A percentile compares a stretch with the other conserved stretches of the same genome.
phyloP scores from a whole-genome alignment of 2,329 filamentous ascomycete species.

The Sordariomycetes sp. region DNA sequence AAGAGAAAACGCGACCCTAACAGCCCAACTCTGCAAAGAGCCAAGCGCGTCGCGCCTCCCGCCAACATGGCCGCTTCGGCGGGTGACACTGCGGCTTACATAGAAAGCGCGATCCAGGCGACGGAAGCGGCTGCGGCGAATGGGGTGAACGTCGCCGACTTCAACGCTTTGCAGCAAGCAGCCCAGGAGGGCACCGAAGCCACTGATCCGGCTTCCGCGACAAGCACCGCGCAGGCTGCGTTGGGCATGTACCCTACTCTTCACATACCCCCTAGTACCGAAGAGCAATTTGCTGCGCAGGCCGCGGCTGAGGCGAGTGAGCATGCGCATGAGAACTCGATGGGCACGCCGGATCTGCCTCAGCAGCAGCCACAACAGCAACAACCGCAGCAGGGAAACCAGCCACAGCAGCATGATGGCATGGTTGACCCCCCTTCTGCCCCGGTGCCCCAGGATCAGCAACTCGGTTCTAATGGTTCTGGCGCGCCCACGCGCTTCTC shows the following conservation, averaged over 20 bases:
- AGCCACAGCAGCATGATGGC: slow-evolving; percentile 15
- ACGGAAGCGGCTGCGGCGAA: slow-evolving; percentile 22
- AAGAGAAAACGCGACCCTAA: slow-evolving; percentile 48
- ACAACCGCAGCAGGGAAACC: slow-evolving; percentile 1
- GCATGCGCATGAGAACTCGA: slow-evolving; percentile 21
- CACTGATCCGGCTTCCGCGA: slow-evolving; percentile 32
- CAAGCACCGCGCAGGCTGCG: slow-evolving; percentile 50
- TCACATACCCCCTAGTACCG: slow-evolving; percentile 47
- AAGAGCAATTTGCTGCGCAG: slow-evolving; percentile 52
- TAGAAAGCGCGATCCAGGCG: slow-evolving; percentile 42
- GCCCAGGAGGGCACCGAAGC: slow-evolving; percentile 27
- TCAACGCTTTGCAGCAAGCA: slow-evolving; percentile 47
- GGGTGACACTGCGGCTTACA: slow-evolving; percentile 39
- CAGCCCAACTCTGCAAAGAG: slow-evolving; percentile 38
- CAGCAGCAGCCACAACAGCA: slow-evolving; percentile 2
- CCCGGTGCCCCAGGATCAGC: slow-evolving; percentile 14
- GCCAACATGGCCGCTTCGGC: slow-evolving; percentile 33
- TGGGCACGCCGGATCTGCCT: slow-evolving; percentile 15
- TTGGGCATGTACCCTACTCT: slow-evolving; percentile 51
- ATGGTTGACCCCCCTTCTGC: slow-evolving; percentile 14
- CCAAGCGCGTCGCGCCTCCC: slow-evolving; percentile 36
- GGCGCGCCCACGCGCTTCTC: slow-evolving; percentile 8
- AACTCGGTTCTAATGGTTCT: slow-evolving; percentile 30
- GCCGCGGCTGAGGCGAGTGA: slow-evolving; percentile 20
- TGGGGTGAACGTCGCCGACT: slow-evolving; percentile 41